phyloP scores from a whole-genome alignment of 2,329 filamentous ascomycete species.

The Bretziella fagacearum region DNA sequence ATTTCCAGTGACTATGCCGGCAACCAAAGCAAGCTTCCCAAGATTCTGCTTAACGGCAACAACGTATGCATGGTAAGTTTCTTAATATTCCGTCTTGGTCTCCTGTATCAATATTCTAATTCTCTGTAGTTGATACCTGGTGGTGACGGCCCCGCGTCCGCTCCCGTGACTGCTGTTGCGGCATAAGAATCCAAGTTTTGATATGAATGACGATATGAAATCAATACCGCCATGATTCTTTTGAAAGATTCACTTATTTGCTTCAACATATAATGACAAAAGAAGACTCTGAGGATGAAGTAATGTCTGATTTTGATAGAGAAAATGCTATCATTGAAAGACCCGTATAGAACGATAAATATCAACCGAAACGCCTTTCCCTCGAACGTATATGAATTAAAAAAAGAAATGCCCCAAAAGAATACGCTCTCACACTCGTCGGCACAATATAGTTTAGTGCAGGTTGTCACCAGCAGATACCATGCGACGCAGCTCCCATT shows the following conservation, averaged over 20 bases:
- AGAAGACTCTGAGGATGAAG: too few relatives aligned
- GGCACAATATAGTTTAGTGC: neutral
- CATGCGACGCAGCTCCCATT: conserved; percentile 80
- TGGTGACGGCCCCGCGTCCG: conserved; percentile 47
- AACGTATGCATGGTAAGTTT: conserved; percentile 91
- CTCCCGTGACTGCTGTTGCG: conserved; percentile 13
- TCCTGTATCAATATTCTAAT: conserved; percentile 10
- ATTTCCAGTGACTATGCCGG: conserved; percentile 70
- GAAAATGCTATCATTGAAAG: neutral
- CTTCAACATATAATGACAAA: neutral
- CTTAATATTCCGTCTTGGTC: neutral
- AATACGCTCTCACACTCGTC: neutral
- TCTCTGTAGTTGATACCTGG: conserved; percentile 52
- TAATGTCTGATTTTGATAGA: too few relatives aligned
- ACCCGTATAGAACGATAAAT: neutral
- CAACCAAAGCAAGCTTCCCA: conserved; percentile 71
- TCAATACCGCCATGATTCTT: neutral
- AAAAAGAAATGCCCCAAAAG: neutral
- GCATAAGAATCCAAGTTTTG: conserved; percentile 12
- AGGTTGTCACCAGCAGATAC: conserved; percentile 43
- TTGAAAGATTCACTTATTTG: neutral
- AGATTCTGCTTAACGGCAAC: conserved; percentile 93
- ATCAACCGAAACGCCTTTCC: conserved; percentile 5
- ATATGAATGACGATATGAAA: conserved; percentile 2
- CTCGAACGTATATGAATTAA: neutral